Evolutionary conservation across 768 basidiomycete species (phyloP), one percentile per base, ranked within the genome.

Genomic region (Pleurotus pulmonarius): DNA sequence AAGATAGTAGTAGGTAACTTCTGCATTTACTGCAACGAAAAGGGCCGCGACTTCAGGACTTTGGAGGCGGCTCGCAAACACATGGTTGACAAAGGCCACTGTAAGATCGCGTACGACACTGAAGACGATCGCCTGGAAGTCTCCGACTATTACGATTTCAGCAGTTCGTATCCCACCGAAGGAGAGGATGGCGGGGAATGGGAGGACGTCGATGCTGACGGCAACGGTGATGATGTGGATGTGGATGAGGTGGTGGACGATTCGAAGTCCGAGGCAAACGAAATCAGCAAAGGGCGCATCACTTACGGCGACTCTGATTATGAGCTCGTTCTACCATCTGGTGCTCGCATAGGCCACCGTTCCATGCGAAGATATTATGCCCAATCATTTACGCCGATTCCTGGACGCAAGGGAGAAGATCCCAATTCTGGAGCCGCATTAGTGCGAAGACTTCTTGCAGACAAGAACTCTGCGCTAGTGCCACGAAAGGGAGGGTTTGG

Each of bases 81-180:
- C 68, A 99, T 99, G 97, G 59, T 83, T 40, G 95, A 95, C 77
- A 98, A 98, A 74, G 81, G 83, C 57, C 97, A 99, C 66, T 98
- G 95, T 80, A 98, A 97, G 73, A 85, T 99, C 60, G 89, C 92
- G 0, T 98, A 96, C 70, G 92, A 94, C 57, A 72, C 81, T 1
- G 86, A 91, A 63, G 66, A 74, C 39, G 93, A 98, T 65, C 82
- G 86, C 41, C 82, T 95, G 52, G 95, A 96, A 62, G 61, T 96
- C 4, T 91, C 94, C 0, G 95, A 98, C 62, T 98, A 79, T 67
- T 99, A 98, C 73, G 94, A 97, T 70, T 98, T 96, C 69, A 80
- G 86, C 0, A 69, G 77, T 0, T 92, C 90, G 9, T 96, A 96
- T 66, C 89, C 90, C 62, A 56, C 38, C 64, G 67, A 64, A 13